Evolutionary conservation across 1,139 yeast genomes (phyloP).

Genomic region (Suhomyces choctaworum): DNA sequence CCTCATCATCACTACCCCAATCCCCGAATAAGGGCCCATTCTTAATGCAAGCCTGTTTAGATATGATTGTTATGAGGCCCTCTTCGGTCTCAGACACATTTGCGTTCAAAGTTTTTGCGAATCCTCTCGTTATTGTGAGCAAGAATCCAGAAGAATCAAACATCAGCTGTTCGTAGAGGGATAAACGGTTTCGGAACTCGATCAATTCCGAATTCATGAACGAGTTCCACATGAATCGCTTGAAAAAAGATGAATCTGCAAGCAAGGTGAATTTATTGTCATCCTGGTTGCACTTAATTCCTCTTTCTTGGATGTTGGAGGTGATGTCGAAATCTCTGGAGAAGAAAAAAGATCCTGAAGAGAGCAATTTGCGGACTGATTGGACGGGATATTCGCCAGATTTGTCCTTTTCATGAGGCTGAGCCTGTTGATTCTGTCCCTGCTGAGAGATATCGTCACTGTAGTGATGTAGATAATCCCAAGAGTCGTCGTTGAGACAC

Average conservation of each 20-base stretch:
- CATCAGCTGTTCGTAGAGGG: conserved; percentile 45
- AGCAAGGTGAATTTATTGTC: conserved; percentile 30
- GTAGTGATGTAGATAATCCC: conserved; percentile 38
- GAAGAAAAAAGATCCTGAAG: conserved; percentile 66
- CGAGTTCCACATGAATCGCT: conserved; percentile 65
- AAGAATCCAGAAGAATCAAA: conserved; percentile 62
- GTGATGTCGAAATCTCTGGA: conserved; percentile 68
- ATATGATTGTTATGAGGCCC: conserved; percentile 59
- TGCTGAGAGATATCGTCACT: conserved; percentile 17
- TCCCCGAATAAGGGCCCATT: conserved; percentile 64
- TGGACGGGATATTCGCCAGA: conserved; percentile 57
- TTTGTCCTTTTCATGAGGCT: conserved; percentile 25
- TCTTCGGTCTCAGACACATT: conserved; percentile 33
- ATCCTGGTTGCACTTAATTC: conserved; percentile 26
- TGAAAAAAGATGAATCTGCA: conserved; percentile 50
- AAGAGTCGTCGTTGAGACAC: conserved; percentile 59
- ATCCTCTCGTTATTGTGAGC: conserved; percentile 64
- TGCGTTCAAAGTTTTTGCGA: conserved; percentile 60
- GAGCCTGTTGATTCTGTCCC: conserved; percentile 13
- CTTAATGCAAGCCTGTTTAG: conserved; percentile 65
- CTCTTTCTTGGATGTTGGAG: conserved; percentile 59
- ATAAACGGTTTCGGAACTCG: conserved; percentile 57
- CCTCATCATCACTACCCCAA: conserved; percentile 72
- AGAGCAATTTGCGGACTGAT: conserved; percentile 54
- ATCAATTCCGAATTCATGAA: conserved; percentile 58